These are phyloP conservation scores for Paraphaeosphaeria minitans DNA, from an alignment of 2,329 filamentous ascomycete genomes.

Conservation along the genomic window DNA sequence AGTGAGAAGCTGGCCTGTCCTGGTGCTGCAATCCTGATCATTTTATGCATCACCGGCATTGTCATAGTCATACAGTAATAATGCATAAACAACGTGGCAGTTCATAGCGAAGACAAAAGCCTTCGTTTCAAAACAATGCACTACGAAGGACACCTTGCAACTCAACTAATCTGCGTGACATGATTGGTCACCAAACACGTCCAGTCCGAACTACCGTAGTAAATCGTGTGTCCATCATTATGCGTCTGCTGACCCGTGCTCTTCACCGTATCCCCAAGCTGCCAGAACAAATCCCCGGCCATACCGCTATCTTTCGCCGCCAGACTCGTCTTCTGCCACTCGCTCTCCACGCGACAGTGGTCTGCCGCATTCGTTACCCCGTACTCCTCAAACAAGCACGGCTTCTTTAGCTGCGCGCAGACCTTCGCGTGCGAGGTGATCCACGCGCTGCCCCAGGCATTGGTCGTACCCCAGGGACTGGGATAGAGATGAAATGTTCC, in stretches of 20 bases:
- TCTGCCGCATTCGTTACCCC: slow-evolving; percentile 30
- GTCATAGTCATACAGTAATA: too few relatives aligned
- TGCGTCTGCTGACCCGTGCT: slow-evolving; percentile 29
- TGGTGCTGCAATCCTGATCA: too few relatives aligned
- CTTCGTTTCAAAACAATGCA: background rate
- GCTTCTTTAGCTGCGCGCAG: slow-evolving; percentile 47
- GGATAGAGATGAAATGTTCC: slow-evolving; percentile 61
- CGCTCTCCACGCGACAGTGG: slow-evolving; percentile 35
- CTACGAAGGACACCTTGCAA: background rate
- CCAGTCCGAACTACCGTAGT: slow-evolving; percentile 36
- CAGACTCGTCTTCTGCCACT: slow-evolving; percentile 40
- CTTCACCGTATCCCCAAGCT: slow-evolving; percentile 34
- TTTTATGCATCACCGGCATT: too few relatives aligned
- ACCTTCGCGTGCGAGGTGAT: slow-evolving; percentile 52
- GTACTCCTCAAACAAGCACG: slow-evolving; percentile 50
- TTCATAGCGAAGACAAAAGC: background rate
- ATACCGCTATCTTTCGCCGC: slow-evolving; percentile 30
- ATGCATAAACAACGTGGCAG: too few relatives aligned
- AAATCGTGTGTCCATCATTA: slow-evolving; percentile 42
- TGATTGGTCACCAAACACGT: slow-evolving; percentile 38
- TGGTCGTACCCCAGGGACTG: slow-evolving; percentile 45
- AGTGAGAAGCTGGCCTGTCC: too few relatives aligned
- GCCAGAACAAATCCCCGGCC: slow-evolving; percentile 43
- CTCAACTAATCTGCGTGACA: slow-evolving; percentile 31
- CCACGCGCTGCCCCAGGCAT: slow-evolving; percentile 53